Evolutionary conservation across 176 grass and related monocot genomes (phyloP), one percentile per base, ranked within the genome.

Genomic region (Thalia dealbata): DNA sequence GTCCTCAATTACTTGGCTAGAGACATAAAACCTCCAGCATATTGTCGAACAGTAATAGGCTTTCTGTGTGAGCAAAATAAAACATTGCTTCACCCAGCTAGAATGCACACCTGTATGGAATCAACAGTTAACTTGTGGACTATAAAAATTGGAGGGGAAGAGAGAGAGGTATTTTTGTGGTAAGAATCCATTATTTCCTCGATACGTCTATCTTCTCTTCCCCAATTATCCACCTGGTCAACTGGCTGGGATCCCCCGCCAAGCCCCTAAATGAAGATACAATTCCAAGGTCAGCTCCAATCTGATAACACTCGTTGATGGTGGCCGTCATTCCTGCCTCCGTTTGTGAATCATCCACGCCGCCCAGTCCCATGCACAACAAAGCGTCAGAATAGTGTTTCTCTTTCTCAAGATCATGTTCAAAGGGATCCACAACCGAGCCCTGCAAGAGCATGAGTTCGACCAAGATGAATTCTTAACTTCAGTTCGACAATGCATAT

Each of bases 221-320:
- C 24, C 95, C 95, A 3, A 99, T 86, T 30, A 99, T 85, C 95
- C 95, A 93, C 74, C 87, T 85, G 6, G 87, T 93, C 73, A 93
- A 71, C 73, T 82, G 82, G 69, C 83, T 84, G 28, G 95, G 76
- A 38, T 92, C 90, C 51, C 85, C 92, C 0, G 82, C 86, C 6
- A 78, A 61, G 6, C 78, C 76, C 3, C 83, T 82, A 3, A 74
- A 88, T 2, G 87, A 91, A 58, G 84, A 83, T 72, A 84, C 81
- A 41, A 99, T 76, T 56, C 87, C 82, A n/a, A 99, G 82, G 73
- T 97, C 95, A 0, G 81, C 79, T 9, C 90, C 90, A 56, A 97
- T 83, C 19, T 75, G 52, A 68, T 88, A 55, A 64, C 84, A 87
- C 2, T 97, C 87, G 2, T 88, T 78, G 59, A 93, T 50, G 7